Evolutionary conservation across 257 asterid genomes (phyloP).

Genomic region (Nicotiana benthamiana): DNA sequence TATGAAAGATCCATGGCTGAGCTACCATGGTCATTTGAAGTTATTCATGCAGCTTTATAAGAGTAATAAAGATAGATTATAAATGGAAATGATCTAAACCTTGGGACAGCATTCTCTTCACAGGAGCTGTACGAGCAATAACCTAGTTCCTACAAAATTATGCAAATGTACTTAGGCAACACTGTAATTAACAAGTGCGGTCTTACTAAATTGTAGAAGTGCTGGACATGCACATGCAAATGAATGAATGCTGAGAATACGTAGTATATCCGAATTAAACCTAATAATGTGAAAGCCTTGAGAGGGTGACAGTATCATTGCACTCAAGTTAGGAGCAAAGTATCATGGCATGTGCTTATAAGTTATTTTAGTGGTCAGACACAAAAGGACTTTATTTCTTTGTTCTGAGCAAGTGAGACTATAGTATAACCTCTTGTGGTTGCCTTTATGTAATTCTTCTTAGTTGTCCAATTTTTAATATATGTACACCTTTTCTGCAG

Average conservation of each 20-base stretch:
- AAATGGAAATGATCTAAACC: not conserved
- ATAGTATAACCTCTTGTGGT: not conserved
- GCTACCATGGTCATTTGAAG: not conserved
- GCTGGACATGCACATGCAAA: not conserved
- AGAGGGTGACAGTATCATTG: not conserved
- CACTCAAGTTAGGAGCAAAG: not conserved
- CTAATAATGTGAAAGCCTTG: not conserved
- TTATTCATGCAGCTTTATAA: not conserved
- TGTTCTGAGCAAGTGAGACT: not conserved
- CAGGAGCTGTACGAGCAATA: not conserved
- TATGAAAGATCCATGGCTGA: not conserved
- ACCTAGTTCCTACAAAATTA: not conserved
- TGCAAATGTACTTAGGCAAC: not conserved
- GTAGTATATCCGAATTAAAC: not conserved
- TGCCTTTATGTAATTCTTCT: not conserved
- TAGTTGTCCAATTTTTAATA: not conserved
- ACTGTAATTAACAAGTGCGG: not conserved
- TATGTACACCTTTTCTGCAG: slow-evolving; percentile 33
- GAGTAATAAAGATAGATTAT: not conserved
- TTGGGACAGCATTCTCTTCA: not conserved
- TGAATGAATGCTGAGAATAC: not conserved
- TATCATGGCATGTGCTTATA: not conserved
- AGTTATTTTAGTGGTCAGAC: not conserved
- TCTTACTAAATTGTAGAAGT: not conserved
- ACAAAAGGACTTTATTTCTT: not conserved